Percentiles rank a stretch among this genome's conserved stretches.
phyloP scores from a whole-genome alignment of 768 basidiomycete species.

The Mycena leptocephala region DNA sequence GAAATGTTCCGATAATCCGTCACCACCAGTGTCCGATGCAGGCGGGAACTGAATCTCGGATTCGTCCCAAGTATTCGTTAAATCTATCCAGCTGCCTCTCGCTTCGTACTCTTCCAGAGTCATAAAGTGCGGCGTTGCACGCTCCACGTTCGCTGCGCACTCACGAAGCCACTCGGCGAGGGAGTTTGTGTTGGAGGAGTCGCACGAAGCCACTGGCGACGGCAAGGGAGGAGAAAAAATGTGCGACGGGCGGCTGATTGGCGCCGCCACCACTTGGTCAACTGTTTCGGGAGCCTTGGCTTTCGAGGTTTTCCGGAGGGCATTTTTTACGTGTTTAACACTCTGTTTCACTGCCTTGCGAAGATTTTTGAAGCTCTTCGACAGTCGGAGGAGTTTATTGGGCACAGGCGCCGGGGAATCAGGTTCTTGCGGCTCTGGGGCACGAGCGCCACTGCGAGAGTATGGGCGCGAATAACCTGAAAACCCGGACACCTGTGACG shows the following conservation, averaged over 20 bases:
- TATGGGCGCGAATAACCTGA: constrained; percentile 46
- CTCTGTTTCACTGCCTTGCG: constrained; percentile 43
- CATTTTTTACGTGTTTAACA: constrained; percentile 44
- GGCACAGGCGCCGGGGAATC: constrained; percentile 28
- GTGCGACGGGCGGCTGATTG: constrained; percentile 39
- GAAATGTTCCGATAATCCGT: constrained; percentile 38
- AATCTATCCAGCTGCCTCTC: constrained; percentile 64
- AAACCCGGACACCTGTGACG: constrained; percentile 50
- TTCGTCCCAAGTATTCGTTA: constrained; percentile 21
- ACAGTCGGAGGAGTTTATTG: constrained; percentile 42
- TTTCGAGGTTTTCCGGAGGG: constrained; percentile 40
- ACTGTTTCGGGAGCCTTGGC: constrained; percentile 41
- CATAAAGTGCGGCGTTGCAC: constrained; percentile 50
- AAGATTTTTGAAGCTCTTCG: constrained; percentile 52
- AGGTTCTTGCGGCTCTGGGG: constrained; percentile 55
- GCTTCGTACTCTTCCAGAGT: constrained; percentile 66
- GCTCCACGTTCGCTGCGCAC: constrained; percentile 43
- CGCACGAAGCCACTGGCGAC: constrained; percentile 31
- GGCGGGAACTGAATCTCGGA: constrained; percentile 29
- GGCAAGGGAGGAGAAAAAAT: constrained; percentile 34
- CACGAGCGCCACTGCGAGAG: constrained; percentile 57
- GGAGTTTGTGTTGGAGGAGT: constrained; percentile 57
- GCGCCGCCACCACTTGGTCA: constrained; percentile 39
- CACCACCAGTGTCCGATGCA: constrained; percentile 13
- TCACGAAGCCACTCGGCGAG: constrained; percentile 56